Conservation (phyloP, 192 early-diverging fungal species). For the Phlyctochytrium bullatum region DNA sequence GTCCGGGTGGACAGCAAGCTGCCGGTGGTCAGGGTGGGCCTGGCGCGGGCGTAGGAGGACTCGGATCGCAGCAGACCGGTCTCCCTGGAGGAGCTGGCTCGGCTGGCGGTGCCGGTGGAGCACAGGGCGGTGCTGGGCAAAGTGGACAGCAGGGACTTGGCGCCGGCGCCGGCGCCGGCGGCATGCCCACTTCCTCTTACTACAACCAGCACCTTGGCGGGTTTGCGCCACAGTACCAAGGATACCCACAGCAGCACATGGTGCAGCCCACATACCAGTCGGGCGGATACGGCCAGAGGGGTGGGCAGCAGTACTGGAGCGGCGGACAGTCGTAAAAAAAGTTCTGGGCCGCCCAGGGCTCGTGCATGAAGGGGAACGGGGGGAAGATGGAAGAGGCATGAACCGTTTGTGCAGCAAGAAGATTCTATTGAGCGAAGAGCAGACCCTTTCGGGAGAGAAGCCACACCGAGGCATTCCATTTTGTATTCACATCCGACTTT, state of each 20-base stretch:
- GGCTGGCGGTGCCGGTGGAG: neutral
- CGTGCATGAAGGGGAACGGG: too few species aligned
- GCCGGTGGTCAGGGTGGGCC: neutral
- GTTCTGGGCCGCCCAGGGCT: too few species aligned
- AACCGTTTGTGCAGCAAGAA: too few species aligned
- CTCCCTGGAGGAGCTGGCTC: neutral
- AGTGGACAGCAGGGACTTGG: neutral
- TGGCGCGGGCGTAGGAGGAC: neutral
- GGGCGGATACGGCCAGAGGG: neutral
- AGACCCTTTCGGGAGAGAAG: too few species aligned
- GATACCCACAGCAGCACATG: slow-evolving; percentile 6
- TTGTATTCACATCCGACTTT: too few species aligned
- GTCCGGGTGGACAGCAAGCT: neutral
- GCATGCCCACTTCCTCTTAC: neutral
- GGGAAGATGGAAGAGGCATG: too few species aligned
- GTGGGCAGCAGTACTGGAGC: slow-evolving; percentile 1
- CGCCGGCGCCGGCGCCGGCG: neutral
- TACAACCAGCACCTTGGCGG: neutral
- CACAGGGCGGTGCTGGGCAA: neutral
- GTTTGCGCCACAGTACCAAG: neutral
- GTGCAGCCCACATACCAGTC: neutral
- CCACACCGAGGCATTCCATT: too few species aligned
- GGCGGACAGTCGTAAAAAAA: slow-evolving; percentile 6
- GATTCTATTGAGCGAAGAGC: too few species aligned
- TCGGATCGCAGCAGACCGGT: neutral